These are phyloP conservation scores for Medicago ruthenica DNA, from an alignment of 306 rosid species.

Conservation along the genomic window DNA sequence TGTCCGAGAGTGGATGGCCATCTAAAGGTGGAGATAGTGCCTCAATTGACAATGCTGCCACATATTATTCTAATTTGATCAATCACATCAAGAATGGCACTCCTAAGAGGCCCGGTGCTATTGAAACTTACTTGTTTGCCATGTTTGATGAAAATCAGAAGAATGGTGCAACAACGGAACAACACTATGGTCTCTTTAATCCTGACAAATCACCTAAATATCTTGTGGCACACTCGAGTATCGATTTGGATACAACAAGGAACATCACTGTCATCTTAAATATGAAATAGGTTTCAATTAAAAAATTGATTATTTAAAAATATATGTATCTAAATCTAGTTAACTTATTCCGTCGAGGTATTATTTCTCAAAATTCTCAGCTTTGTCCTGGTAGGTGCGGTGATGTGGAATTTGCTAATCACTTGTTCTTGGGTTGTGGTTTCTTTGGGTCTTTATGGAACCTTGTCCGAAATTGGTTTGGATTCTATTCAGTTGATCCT, in stretches of 20 bases:
- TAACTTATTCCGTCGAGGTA: too few relatives aligned
- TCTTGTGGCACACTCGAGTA: neutral
- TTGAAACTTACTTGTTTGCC: constrained; percentile 54
- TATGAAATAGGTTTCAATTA: constrained; percentile 33
- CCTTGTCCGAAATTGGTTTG: too few relatives aligned
- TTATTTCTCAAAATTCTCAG: too few relatives aligned
- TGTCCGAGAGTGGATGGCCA: constrained; percentile 82
- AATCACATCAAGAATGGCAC: constrained; percentile 55
- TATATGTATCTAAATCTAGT: neutral
- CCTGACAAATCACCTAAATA: constrained; percentile 52
- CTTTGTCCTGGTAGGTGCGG: too few relatives aligned
- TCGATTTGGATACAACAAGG: too few relatives aligned
- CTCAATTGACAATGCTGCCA: constrained; percentile 43
- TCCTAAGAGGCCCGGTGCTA: constrained; percentile 43
- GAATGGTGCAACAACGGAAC: constrained; percentile 16
- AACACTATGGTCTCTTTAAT: constrained; percentile 51
- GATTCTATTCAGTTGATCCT: too few relatives aligned
- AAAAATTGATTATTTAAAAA: neutral
- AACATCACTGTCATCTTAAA: too few relatives aligned
- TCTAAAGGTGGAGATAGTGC: constrained; percentile 54
- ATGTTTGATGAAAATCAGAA: constrained; percentile 57
- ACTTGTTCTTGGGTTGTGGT: too few relatives aligned
- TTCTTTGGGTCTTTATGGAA: too few relatives aligned
- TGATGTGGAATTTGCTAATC: too few relatives aligned
- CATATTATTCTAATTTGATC: constrained; percentile 60